Evolutionary conservation across 768 basidiomycete genomes (phyloP).

Genomic region (Thelephora aurantiotincta): DNA sequence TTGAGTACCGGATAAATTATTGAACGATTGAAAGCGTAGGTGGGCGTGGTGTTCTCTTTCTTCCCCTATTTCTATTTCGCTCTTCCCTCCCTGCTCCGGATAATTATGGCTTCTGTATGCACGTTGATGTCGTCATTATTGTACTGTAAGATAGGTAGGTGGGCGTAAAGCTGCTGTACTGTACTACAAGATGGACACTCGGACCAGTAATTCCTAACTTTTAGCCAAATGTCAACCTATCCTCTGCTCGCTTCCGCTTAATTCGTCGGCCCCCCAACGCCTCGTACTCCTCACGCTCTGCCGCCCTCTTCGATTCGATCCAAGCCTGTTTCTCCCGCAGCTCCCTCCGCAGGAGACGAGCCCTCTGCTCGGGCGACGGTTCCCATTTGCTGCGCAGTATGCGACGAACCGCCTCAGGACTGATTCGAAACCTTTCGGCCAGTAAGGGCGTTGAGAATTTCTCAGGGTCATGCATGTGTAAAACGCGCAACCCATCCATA

Average conservation of each 20-base stretch:
- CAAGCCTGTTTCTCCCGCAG: constrained; percentile 11
- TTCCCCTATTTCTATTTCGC: no score
- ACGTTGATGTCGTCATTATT: no score
- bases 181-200: no score
- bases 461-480: constrained; percentile 29
- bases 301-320: constrained; percentile 7
- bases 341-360: constrained; percentile 17
- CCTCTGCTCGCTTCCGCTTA: constrained; percentile 2
- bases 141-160: no score
- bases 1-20: constrained; percentile 24
- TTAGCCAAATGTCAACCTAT: constrained; percentile 3
- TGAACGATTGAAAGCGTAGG: no score
- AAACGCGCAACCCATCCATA: constrained; percentile 32
- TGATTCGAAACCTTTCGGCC: constrained; percentile 32
- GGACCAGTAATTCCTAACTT: no score
- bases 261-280: constrained; percentile 1
- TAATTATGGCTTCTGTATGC: no score
- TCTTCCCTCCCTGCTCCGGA: no score
- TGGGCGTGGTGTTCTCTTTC: no score
- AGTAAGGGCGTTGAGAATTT: constrained; percentile 27
- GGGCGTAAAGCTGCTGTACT: no score
- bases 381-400: constrained; percentile 33
- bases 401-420: constrained; percentile 35
- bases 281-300: constrained; percentile 8
- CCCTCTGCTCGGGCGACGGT: constrained; percentile 20